phyloP scores from a whole-genome alignment of 352 stramenopile genomes.

The Pythium brachiatum region DNA sequence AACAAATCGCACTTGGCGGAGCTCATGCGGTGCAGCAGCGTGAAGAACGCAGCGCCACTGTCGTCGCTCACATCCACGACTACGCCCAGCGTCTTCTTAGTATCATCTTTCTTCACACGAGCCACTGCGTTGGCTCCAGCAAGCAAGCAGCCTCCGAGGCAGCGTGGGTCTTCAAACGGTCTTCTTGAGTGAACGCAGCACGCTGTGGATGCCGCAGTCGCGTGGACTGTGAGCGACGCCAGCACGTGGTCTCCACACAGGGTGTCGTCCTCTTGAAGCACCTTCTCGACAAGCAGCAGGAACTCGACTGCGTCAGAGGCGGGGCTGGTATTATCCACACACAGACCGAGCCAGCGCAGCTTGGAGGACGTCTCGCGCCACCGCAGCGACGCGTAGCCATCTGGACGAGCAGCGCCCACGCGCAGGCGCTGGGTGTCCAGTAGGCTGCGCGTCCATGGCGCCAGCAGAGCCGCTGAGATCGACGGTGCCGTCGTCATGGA shows the following conservation, averaged over 20 bases:
- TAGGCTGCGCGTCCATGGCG: conserved; percentile 13
- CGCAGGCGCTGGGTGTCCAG: conserved; percentile 4
- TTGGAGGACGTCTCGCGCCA: conserved; percentile 4
- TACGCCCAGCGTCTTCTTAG: conserved; percentile 9
- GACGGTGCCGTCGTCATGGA: neutral
- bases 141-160: conserved; percentile 9
- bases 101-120: neutral
- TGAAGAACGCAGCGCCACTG: conserved; percentile 1
- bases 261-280: neutral
- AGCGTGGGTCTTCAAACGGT: neutral
- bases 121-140: neutral
- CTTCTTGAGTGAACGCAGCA: neutral
- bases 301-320: conserved; percentile 11
- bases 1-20: neutral
- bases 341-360: conserved; percentile 17
- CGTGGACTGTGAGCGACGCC: conserved; percentile 10
- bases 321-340: neutral
- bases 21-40: neutral
- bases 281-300: conserved; percentile 9
- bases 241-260: conserved; percentile 10
- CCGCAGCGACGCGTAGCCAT: conserved; percentile 19
- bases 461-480: conserved; percentile 7
- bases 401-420: conserved; percentile 8
- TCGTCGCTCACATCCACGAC: conserved; percentile 14
- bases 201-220: neutral